phyloP scores from a whole-genome alignment of 164 flowering plant species.

The Stephania yunnanensis region DNA sequence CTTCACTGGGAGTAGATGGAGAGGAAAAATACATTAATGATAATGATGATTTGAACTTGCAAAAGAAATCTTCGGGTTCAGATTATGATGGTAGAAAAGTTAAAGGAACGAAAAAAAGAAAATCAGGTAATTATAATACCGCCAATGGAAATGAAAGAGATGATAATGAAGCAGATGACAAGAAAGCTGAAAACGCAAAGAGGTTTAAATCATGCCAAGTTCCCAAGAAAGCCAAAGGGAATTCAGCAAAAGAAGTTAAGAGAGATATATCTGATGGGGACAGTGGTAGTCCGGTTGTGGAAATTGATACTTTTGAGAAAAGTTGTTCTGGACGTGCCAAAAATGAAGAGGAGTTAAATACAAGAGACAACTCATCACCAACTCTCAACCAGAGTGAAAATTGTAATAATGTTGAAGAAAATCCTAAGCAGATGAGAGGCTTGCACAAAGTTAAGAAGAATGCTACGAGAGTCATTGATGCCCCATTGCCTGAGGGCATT shows the following conservation, averaged over 20 bases:
- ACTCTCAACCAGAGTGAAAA: neutral
- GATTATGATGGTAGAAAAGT: constrained; percentile 19
- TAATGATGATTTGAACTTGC: constrained; percentile 18
- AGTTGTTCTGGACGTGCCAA: neutral
- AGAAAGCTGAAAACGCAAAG: constrained; percentile 11
- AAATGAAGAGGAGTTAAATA: neutral
- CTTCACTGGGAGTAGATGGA: constrained; percentile 35
- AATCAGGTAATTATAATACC: constrained; percentile 1
- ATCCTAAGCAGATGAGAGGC: neutral
- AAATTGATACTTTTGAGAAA: neutral
- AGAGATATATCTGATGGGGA: constrained; percentile 3
- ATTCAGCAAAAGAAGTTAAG: neutral
- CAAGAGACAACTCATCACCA: neutral
- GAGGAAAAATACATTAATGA: constrained; percentile 48
- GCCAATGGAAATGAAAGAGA: constrained; percentile 11
- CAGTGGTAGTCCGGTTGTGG: neutral
- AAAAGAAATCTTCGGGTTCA: neutral
- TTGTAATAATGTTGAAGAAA: constrained; percentile 3
- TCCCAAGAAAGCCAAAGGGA: neutral
- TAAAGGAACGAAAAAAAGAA: constrained; percentile 16
- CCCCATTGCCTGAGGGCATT: constrained; percentile 47
- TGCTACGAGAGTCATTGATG: constrained; percentile 9
- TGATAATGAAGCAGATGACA: constrained; percentile 4
- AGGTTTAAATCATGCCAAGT: neutral
- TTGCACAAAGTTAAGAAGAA: constrained; percentile 9